phyloP scores from a whole-genome alignment of 768 basidiomycete genomes.

The Serendipita sp. region DNA sequence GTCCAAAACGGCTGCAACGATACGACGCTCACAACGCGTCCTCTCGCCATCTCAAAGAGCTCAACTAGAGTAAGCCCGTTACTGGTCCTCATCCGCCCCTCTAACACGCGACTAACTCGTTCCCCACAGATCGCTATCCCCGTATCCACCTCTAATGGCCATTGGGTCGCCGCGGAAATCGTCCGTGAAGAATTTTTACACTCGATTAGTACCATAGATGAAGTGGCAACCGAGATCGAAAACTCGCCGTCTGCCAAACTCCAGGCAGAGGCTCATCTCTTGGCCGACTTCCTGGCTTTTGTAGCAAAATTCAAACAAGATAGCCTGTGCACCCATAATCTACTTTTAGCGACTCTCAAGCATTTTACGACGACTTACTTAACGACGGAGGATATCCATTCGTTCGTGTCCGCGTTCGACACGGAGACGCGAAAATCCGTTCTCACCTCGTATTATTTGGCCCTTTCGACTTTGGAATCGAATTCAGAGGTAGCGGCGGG shows the following conservation, averaged over 20 bases:
- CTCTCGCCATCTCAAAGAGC: background rate
- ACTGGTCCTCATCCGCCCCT: background rate
- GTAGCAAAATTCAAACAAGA: slow-evolving; percentile 43
- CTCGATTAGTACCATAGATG: slow-evolving; percentile 20
- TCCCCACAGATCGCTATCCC: slow-evolving; percentile 59
- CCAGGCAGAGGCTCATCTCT: slow-evolving; percentile 61
- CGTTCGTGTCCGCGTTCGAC: slow-evolving; percentile 58
- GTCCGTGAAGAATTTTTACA: slow-evolving; percentile 77
- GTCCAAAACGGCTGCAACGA: background rate
- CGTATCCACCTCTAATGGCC: slow-evolving; percentile 59
- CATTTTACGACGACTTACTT: slow-evolving; percentile 70
- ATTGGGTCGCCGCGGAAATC: slow-evolving; percentile 88
- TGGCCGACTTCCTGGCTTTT: slow-evolving; percentile 69
- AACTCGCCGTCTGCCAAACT: slow-evolving; percentile 41
- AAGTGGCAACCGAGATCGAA: slow-evolving; percentile 7
- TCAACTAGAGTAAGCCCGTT: background rate
- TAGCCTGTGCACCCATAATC: slow-evolving; percentile 25
- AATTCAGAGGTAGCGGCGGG: slow-evolving; percentile 26
- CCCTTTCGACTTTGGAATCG: slow-evolving; percentile 51
- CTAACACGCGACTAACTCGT: background rate
- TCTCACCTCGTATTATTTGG: slow-evolving; percentile 62
- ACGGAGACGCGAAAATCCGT: slow-evolving; percentile 61
- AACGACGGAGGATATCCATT: slow-evolving; percentile 58
- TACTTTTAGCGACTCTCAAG: slow-evolving; percentile 60
- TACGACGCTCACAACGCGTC: background rate